These are phyloP conservation scores for Magnaporthiopsis incrustans DNA, from an alignment of 2,329 filamentous ascomycete species.

Conservation along the genomic window DNA sequence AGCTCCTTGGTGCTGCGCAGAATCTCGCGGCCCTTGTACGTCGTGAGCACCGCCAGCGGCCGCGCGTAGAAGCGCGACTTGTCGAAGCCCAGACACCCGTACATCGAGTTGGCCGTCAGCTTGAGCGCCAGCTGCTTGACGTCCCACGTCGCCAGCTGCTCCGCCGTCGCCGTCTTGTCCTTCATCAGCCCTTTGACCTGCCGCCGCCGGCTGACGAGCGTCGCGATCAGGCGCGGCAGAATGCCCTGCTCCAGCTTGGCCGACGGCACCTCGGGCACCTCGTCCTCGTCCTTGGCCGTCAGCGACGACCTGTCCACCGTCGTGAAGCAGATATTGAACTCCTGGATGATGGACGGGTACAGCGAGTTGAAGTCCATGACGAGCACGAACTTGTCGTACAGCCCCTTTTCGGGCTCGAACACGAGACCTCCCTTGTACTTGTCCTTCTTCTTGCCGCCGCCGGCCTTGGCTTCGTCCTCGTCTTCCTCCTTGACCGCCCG, in stretches of 20 bases:
- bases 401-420: constrained; percentile 92
- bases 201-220: constrained; percentile 77
- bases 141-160: constrained; percentile 90
- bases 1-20: constrained; percentile 91
- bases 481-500: constrained; percentile 70
- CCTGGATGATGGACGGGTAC: constrained; percentile 97
- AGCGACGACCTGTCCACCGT: constrained; percentile 74
- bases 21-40: constrained; percentile 96
- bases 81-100: constrained; percentile 93
- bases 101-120: constrained; percentile 98
- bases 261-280: constrained; percentile 74
- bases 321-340: constrained; percentile 99
- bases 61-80: constrained; percentile 96
- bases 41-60: constrained; percentile 90
- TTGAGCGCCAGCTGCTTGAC: constrained; percentile 97
- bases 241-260: constrained; percentile 72
- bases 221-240: constrained; percentile 83
- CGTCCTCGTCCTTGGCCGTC: constrained; percentile 64
- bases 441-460: constrained; percentile 77
- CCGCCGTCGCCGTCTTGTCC: constrained; percentile 73
- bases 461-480: constrained; percentile 57
- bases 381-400: constrained; percentile 96
- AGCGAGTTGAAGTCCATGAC: constrained; percentile 99
- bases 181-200: constrained; percentile 98
- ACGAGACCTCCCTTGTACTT: constrained; percentile 98